Evolutionary conservation across 1,284 basidiomycete species (phyloP), one percentile per base, ranked within the genome.

Genomic region (Amanita bisporigera): DNA sequence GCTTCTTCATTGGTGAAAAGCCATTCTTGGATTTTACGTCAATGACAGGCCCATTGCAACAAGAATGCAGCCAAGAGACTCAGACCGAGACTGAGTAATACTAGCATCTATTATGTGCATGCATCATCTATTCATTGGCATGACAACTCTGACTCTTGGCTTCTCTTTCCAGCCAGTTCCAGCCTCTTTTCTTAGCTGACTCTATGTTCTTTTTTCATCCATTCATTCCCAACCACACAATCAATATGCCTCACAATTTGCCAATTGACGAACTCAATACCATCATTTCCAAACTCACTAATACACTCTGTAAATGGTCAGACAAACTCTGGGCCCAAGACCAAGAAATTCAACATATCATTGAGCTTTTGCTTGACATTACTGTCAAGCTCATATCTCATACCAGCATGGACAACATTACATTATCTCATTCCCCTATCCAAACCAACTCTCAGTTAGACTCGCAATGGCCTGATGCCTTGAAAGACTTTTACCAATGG

Each of bases 311-410:
- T 49, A 49, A 24, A 49, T n/a, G 21, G 47, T 49, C 47, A 4
- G 47, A 49, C 4, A n/a, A 49, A 26, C 6, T 49, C 47, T n/a
- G 24, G 47, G 47, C 47, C 47, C 47, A 49, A 12, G 47, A 49
- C 11, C 47, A 24, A 49, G 47, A 49, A 49, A 49, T 49, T 24
- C 47, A 49, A 31, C n/a, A 52, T 9, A 26, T 26, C 9, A 59
- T 10, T 6, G 7, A 17, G 75, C 70, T 70, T 63, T 71, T 76
- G 75, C 67, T 72, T n/a, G n/a, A n/a, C n/a, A n/a, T n/a, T n/a
- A n/a, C n/a, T n/a, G n/a, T n/a, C n/a, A n/a, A n/a, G n/a, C n/a
- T n/a, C n/a, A n/a, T n/a, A n/a, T n/a, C n/a, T n/a, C n/a, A n/a
- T n/a, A n/a, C n/a, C n/a, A n/a, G n/a, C n/a, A n/a, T n/a, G n/a